A percentile compares a stretch with the other conserved stretches of the same genome.
These are phyloP conservation scores for Bassia scoparia DNA, from an alignment of 148 eudicot species.

Conservation along the genomic window DNA sequence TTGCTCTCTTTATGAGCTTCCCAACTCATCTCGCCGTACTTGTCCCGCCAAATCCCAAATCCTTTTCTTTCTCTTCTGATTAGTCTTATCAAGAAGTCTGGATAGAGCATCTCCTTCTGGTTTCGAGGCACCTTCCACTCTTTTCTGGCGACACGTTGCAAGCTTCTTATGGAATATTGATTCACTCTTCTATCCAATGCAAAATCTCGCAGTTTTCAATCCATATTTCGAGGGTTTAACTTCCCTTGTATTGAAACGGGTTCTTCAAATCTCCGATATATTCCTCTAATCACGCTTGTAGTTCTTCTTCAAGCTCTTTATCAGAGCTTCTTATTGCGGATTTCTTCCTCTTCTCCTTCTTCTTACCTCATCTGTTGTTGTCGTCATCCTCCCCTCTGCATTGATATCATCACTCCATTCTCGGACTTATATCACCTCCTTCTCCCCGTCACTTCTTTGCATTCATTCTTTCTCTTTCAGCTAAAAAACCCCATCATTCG, in stretches of 20 bases:
- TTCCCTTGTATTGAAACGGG: conserved; percentile 69
- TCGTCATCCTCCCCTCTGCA: conserved; percentile 24
- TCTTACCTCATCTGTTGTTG: conserved; percentile 35
- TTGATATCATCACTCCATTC: conserved; percentile 9
- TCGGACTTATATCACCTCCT: too few relatives aligned
- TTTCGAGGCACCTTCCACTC: conserved; percentile 71
- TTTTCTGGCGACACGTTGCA: conserved; percentile 74
- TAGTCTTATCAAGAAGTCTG: conserved; percentile 17
- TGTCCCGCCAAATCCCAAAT: conserved; percentile 15
- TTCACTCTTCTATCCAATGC: conserved; percentile 77
- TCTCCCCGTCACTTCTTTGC: conserved; percentile 36
- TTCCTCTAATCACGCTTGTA: conserved; percentile 88
- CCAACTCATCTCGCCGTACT: not conserved
- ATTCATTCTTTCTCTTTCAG: conserved; percentile 43
- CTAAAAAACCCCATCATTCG: conserved; percentile 57
- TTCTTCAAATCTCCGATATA: conserved; percentile 76
- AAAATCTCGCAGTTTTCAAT: conserved; percentile 55
- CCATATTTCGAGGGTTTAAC: conserved; percentile 60
- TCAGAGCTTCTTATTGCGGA: conserved; percentile 50
- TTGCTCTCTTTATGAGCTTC: conserved; percentile 26
- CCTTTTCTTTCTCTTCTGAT: conserved; percentile 30
- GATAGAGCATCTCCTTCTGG: conserved; percentile 33
- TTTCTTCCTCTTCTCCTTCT: conserved; percentile 56
- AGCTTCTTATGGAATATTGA: conserved; percentile 72
- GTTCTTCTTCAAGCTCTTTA: conserved; percentile 72